Evolutionary conservation across 2,329 filamentous ascomycete species (phyloP), one percentile per base, ranked within the genome.

Genomic region (Epichloe gansuensis): DNA sequence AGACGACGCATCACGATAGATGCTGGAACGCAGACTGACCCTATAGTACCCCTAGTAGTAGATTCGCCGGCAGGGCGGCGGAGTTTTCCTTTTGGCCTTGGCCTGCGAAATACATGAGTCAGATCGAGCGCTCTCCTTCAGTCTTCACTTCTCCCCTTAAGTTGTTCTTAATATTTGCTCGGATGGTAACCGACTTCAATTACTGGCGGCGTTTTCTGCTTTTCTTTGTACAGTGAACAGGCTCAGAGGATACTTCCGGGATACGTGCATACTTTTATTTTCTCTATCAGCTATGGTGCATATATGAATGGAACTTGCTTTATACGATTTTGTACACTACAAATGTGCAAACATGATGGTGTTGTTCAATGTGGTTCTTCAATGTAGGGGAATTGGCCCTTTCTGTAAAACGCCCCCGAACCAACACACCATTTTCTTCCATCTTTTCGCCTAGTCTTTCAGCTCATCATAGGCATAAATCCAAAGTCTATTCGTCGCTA

Each of bases 1-100:
- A 40, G 48, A 25, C 44, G 31, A 40, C n/a, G 31, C 8, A 23
- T 47, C 49, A 53, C 51, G 49, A 23, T 45, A 17, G 40, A 51
- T 45, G 34, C 21, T 25, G 39, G 44, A 27, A 51, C 40, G n/a
- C 47, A 53, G 44, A 48, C 43, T n/a, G 40, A 47, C 13, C 44
- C 43, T 5, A 34, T 42, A 2, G 15, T 25, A 23, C 27, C 39
- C 12, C 6, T 36, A 2, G 42, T 35, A 40, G 17, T 38, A 27
- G 38, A 46, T 31, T 23, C 49, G 8, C 36, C 49, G 12, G 38
- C 49, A 39, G 44, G 41, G 49, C 42, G 40, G 25, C 5, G 34
- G 13, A 21, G 38, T 21, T 44, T 43, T 21, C 36, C 49, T 9
- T 9, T 31, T 41, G 47, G 42, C 6, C 31, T 47, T 11, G 47